Conservation (phyloP, 2,329 filamentous ascomycete species). For the Phyllosticta citriasiana region DNA sequence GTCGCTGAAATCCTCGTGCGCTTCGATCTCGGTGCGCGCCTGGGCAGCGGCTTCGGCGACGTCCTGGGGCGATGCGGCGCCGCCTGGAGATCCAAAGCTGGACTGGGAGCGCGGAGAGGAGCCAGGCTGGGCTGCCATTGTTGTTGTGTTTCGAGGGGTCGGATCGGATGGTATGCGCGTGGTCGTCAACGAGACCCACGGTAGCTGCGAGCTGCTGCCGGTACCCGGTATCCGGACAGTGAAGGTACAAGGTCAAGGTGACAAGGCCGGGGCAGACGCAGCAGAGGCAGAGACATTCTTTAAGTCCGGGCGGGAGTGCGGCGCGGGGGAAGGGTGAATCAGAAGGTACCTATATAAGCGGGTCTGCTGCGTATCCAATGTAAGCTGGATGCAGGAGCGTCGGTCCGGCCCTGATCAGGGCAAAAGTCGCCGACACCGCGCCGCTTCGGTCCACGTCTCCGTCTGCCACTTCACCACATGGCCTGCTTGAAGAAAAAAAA, state of each 20-base stretch:
- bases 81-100: not conserved
- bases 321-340: not conserved
- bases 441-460: not conserved
- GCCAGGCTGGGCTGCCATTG: not conserved
- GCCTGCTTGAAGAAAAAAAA: not conserved
- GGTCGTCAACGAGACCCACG: not conserved
- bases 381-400: not conserved
- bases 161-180: not conserved
- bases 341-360: too few relatives aligned
- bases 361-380: not conserved
- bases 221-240: not conserved
- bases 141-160: not conserved
- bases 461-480: not conserved
- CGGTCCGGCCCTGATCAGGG: not conserved
- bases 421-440: too few relatives aligned
- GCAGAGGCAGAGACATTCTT: not conserved
- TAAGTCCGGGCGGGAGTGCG: not conserved
- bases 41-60: slow-evolving; percentile 6
- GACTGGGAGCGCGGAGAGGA: slow-evolving; percentile 5
- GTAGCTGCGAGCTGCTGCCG: not conserved
- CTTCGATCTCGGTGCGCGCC: slow-evolving; percentile 8
- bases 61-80: not conserved
- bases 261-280: not conserved
- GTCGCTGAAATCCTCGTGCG: not conserved
- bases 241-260: not conserved